Evolutionary conservation across 495 filamentous ascomycete genomes (phyloP).

Genomic region (Penicillium diatomitis): DNA sequence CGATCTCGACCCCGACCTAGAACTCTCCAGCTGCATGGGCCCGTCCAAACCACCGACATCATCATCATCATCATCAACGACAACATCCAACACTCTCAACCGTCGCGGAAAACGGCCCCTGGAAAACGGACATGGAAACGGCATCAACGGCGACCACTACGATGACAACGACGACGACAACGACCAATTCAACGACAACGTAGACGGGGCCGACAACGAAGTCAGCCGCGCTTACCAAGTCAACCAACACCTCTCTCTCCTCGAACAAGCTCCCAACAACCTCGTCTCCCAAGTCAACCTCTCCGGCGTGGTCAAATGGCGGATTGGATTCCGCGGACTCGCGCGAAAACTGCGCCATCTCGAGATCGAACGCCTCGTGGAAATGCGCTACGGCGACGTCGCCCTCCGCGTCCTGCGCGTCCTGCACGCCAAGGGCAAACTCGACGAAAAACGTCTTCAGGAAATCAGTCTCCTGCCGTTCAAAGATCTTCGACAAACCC

Average conservation of each 20-base stretch:
- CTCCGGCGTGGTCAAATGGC: constrained; percentile 61
- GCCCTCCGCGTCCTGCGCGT: constrained; percentile 74
- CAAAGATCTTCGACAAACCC: constrained; percentile 69
- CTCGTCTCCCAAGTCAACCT: constrained; percentile 45
- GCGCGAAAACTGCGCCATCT: constrained; percentile 56
- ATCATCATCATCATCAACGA: neutral
- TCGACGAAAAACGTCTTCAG: constrained; percentile 80
- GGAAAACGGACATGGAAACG: constrained; percentile 34
- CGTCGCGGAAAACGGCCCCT: constrained; percentile 28
- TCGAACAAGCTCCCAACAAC: constrained; percentile 59
- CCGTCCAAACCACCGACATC: constrained; percentile 14
- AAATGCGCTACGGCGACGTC: constrained; percentile 61
- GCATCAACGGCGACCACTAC: constrained; percentile 25
- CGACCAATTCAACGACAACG: constrained; percentile 2
- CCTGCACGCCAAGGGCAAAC: constrained; percentile 73
- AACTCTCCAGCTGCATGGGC: constrained; percentile 31
- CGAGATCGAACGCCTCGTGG: constrained; percentile 71
- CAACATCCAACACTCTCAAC: constrained; percentile 10
- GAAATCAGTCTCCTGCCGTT: constrained; percentile 66
- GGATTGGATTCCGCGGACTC: constrained; percentile 64
- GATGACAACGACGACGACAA: constrained; percentile 9
- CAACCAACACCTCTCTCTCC: constrained; percentile 67
- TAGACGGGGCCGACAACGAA: constrained; percentile 9
- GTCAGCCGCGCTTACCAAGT: constrained; percentile 43
- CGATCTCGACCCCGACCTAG: constrained; percentile 32